Evolutionary conservation across 2,329 filamentous ascomycete species (phyloP).

Genomic region (Phaeosphaeria sp.): DNA sequence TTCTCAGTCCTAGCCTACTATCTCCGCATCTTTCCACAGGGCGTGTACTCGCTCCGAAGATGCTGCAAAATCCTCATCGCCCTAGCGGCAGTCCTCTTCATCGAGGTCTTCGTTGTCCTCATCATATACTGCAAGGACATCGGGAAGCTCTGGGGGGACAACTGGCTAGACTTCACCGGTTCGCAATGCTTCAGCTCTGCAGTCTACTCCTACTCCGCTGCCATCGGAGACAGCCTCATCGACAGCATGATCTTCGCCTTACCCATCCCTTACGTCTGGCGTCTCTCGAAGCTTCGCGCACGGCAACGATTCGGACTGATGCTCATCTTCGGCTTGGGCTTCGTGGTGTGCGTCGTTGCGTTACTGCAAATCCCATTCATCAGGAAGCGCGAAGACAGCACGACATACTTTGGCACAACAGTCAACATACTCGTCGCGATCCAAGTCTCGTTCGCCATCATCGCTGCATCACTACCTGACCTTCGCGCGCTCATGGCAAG

Average conservation of each 20-base stretch:
- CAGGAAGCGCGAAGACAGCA: slow-evolving; percentile 20
- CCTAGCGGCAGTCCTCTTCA: slow-evolving; percentile 24
- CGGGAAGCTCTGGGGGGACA: slow-evolving; percentile 27
- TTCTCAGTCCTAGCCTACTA: slow-evolving; percentile 46
- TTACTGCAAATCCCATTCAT: slow-evolving; percentile 39
- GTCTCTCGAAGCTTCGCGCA: slow-evolving; percentile 25
- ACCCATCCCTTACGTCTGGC: slow-evolving; percentile 33
- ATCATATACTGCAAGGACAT: slow-evolving; percentile 31
- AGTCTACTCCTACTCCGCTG: slow-evolving; percentile 34
- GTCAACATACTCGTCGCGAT: slow-evolving; percentile 38
- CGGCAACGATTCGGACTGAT: slow-evolving; percentile 31
- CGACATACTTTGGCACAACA: slow-evolving; percentile 30
- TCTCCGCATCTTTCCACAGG: slow-evolving; percentile 43
- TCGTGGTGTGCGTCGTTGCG: slow-evolving; percentile 35
- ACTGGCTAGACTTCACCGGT: slow-evolving; percentile 29
- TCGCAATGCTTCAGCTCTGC: slow-evolving; percentile 34
- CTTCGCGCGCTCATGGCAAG: slow-evolving; percentile 30
- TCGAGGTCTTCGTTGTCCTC: slow-evolving; percentile 31
- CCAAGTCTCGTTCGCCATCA: slow-evolving; percentile 33
- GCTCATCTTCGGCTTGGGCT: slow-evolving; percentile 31
- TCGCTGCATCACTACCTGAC: slow-evolving; percentile 36
- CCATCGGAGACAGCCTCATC: slow-evolving; percentile 33
- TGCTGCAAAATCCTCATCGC: slow-evolving; percentile 25
- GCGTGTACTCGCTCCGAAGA: slow-evolving; percentile 21
- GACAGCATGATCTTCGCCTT: slow-evolving; percentile 36